Base-by-base conservation (phyloP, 495 filamentous ascomycete species). In the Chaetomidium leptoderma region DNA sequence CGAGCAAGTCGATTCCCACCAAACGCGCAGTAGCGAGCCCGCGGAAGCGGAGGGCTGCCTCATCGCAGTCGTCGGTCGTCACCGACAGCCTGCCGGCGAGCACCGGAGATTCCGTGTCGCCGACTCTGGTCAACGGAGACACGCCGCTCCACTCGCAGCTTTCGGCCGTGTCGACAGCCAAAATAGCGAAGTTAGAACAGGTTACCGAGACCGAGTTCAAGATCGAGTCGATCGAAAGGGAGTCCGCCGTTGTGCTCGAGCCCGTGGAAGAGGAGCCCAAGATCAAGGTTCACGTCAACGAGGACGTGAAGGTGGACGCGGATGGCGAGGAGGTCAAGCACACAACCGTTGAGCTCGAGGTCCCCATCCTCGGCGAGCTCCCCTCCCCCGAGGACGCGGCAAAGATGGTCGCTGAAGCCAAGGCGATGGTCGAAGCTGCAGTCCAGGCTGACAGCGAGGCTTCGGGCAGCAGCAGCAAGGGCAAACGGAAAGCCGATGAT, bases 381-480 rank as follows among this genome's bases (percentile, higher is more conserved):
- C 88, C 89, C 0, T 78, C 86, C 10, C 81, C 87, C 3, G 88
- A 88, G 39, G 85, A 88, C 50, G 84, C 91, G 0, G 77, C 88
- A 54, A 79, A 85, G 32, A 88, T 97, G 86, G 85, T 97, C 44
- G 86, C 83, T 45, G 81, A 88, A 70, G 93, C 93, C 7, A 90
- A 87, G 69, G 83, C 84, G 61, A 96, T 97, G 90, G 93, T 97
- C 6, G 82, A 87, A 50, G 88, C 88, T 53, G 91, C 89, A 40
- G 83, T 85, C 59, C 70, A 82, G 44, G 78, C 84, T 1, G 75
- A 74, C 10, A 64, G 55, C 9, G 60, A 70, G 27, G 54, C 55
- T n/a, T 29, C 44, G 4, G n/a, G 37, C 27, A 65, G 75, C 36
- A 77, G 37, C 27, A 65, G 71, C 36, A 85, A 80, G 67, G 69